phyloP scores from a whole-genome alignment of 2,329 filamentous ascomycete genomes.

The Ophiostoma novo-ulmi region DNA sequence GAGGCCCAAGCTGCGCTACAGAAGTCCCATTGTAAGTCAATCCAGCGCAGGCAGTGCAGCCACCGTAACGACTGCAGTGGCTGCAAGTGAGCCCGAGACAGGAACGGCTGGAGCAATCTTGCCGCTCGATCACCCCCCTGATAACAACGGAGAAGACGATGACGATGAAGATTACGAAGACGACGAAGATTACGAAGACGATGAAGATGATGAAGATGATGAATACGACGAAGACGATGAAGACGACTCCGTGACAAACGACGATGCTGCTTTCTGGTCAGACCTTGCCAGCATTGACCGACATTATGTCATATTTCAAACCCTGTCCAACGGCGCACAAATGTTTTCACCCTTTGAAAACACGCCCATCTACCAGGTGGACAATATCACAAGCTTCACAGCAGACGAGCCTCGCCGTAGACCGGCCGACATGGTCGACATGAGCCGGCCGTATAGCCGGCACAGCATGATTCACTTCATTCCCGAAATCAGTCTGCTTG shows the following conservation, averaged over 20 bases:
- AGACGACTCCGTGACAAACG: background rate
- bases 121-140: background rate
- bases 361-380: background rate
- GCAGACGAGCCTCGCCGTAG: background rate
- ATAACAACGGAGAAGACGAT: background rate
- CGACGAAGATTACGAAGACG: background rate
- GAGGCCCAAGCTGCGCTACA: background rate
- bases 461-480: slow-evolving; percentile 61
- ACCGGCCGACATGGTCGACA: slow-evolving; percentile 30
- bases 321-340: background rate
- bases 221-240: slow-evolving; percentile 30
- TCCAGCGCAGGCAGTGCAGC: background rate
- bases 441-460: slow-evolving; percentile 38
- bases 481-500: slow-evolving; percentile 64
- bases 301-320: background rate
- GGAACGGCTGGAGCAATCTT: background rate
- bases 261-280: slow-evolving; percentile 14
- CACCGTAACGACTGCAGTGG: background rate
- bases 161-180: slow-evolving; percentile 3
- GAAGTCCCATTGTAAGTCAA: background rate
- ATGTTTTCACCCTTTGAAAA: background rate
- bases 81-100: background rate
- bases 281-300: background rate
- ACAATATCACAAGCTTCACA: background rate
- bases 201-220: background rate